Conservation (phyloP, 2,329 filamentous ascomycete species). For the Plectosphaerella plurivora region DNA sequence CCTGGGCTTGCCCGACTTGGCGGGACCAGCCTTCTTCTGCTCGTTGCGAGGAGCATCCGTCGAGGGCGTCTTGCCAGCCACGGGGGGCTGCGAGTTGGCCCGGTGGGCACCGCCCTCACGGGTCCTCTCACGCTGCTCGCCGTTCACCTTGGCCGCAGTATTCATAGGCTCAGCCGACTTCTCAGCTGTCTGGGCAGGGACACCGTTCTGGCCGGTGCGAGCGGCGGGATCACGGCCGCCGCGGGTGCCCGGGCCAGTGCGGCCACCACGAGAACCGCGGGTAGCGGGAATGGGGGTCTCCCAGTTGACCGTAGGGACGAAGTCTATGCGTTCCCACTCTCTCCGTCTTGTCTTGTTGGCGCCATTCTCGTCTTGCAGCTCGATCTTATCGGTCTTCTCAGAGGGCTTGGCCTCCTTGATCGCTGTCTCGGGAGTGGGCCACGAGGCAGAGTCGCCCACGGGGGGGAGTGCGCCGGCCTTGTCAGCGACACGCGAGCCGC, state of each 20-base stretch:
- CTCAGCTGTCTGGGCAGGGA: slow-evolving; percentile 24
- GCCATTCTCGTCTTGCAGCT: slow-evolving; percentile 52
- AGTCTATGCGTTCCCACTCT: slow-evolving; percentile 79
- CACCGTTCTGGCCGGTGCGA: slow-evolving; percentile 19
- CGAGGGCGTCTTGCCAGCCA: slow-evolving; percentile 37
- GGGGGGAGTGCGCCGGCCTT: slow-evolving; percentile 50
- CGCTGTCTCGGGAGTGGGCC: slow-evolving; percentile 85
- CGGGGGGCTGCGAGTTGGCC: slow-evolving; percentile 27
- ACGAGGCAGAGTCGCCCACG: slow-evolving; percentile 71
- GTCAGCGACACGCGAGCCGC: slow-evolving; percentile 40
- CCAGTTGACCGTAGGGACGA: slow-evolving; percentile 81
- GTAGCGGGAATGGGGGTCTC: slow-evolving; percentile 69
- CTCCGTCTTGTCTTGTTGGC: slow-evolving; percentile 55
- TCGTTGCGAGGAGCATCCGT: slow-evolving; percentile 38
- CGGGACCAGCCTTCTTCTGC: slow-evolving; percentile 37
- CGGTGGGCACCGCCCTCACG: slow-evolving; percentile 32
- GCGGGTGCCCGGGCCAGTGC: slow-evolving; percentile 47
- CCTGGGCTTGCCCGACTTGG: slow-evolving; percentile 34
- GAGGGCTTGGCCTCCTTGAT: slow-evolving; percentile 64
- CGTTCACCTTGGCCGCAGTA: slow-evolving; percentile 22
- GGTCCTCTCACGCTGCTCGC: slow-evolving; percentile 26
- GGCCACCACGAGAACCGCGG: slow-evolving; percentile 41
- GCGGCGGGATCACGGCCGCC: slow-evolving; percentile 31
- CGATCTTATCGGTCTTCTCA: slow-evolving; percentile 46
- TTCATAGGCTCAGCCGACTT: slow-evolving; percentile 26